phyloP scores from a whole-genome alignment of 116 monocot species.

The Zostera marina region DNA sequence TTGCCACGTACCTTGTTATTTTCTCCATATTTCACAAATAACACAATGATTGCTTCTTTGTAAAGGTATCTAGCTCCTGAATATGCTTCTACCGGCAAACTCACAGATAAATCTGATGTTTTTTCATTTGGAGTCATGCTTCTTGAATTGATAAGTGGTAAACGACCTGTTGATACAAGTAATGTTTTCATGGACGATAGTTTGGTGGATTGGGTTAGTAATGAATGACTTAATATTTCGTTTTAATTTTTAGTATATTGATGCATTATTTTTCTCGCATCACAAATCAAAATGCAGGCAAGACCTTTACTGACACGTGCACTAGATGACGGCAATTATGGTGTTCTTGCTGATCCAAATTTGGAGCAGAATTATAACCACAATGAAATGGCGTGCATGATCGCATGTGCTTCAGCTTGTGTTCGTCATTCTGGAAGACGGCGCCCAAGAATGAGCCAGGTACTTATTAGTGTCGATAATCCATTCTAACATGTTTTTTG shows the following conservation, averaged over 20 bases:
- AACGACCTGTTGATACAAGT: slow-evolving; percentile 29
- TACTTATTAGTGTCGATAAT: slow-evolving; percentile 3
- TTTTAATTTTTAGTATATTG: neutral
- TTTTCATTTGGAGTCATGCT: slow-evolving; percentile 84
- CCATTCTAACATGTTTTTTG: no score
- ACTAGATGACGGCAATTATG: slow-evolving; percentile 37
- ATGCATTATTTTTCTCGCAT: neutral
- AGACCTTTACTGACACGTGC: slow-evolving; percentile 42
- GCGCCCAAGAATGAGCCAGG: slow-evolving; percentile 61
- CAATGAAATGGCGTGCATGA: slow-evolving; percentile 47
- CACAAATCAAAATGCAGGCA: slow-evolving; percentile 40
- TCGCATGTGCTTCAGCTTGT: slow-evolving; percentile 45
- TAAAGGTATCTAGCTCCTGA: slow-evolving; percentile 79
- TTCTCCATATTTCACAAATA: neutral
- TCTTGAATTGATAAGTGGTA: slow-evolving; percentile 74
- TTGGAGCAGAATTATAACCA: slow-evolving; percentile 28
- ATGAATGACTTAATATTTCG: no score
- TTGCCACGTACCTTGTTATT: neutral
- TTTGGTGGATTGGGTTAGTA: slow-evolving; percentile 60
- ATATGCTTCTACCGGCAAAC: slow-evolving; percentile 68
- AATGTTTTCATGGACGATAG: slow-evolving; percentile 38
- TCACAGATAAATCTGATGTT: slow-evolving; percentile 78
- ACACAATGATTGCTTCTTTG: slow-evolving; percentile 2
- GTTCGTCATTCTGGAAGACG: slow-evolving; percentile 50
- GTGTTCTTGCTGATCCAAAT: slow-evolving; percentile 32